phyloP scores from a whole-genome alignment of 2,329 filamentous ascomycete genomes.

The Ceratocystiopsis sp. region DNA sequence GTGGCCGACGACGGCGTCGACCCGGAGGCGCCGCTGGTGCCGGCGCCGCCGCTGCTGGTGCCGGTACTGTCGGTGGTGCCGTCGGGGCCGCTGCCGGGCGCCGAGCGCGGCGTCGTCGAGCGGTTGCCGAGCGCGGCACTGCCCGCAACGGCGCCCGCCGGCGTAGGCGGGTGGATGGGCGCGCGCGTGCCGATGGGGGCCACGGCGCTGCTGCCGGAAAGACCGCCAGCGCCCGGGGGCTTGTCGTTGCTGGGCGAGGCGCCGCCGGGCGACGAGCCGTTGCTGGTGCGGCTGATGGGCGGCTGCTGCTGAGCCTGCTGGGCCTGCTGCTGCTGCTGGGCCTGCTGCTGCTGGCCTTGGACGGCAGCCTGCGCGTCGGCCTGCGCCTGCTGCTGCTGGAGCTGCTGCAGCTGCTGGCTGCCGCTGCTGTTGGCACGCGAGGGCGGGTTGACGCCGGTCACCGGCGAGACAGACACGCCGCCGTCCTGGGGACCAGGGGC shows the following conservation, averaged over 20 bases:
- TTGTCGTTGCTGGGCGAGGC: conserved; percentile 53
- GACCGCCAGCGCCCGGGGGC: conserved; percentile 14
- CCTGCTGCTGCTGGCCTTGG: conserved; percentile 47
- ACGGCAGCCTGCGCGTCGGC: no score
- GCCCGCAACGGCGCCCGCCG: no score
- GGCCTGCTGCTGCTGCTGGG: conserved; percentile 46
- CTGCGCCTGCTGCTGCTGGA: conserved; percentile 23
- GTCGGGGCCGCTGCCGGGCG: conserved; percentile 34
- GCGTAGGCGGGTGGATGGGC: no score
- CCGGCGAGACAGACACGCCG: conserved; percentile 23
- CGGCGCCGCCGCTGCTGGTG: conserved; percentile 9
- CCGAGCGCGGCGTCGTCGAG: conserved; percentile 79
- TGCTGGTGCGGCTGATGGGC: conserved; percentile 55
- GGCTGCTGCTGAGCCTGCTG: conserved; percentile 26
- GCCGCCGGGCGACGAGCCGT: conserved; percentile 60
- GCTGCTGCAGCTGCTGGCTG: conserved; percentile 53
- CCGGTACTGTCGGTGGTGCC: conserved; percentile 11
- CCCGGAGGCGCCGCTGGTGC: conserved; percentile 9
- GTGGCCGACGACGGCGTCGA: conserved; percentile 37
- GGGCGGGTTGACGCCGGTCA: conserved; percentile 33
- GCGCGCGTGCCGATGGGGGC: conserved; percentile 79
- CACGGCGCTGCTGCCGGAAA: conserved; percentile 37
- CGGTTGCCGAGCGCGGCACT: conserved; percentile 57
- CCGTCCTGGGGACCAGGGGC: conserved; percentile 9
- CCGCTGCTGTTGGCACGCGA: conserved; percentile 71